Conservation (phyloP, 106 monocot species). For the Allium sativum region DNA sequence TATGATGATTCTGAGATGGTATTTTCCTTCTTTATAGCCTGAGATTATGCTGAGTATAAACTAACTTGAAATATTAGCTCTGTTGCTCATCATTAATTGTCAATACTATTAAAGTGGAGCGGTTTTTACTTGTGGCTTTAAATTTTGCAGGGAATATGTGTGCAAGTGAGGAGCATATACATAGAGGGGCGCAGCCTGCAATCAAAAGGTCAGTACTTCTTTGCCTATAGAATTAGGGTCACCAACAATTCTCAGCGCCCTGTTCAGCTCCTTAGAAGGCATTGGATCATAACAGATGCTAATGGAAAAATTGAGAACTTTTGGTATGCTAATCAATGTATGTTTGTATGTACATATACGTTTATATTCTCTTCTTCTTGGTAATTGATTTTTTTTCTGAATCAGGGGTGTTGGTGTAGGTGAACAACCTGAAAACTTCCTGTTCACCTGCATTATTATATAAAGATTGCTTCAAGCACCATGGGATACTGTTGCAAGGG, state of each 20-base stretch:
- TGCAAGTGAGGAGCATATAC: slow-evolving; percentile 89
- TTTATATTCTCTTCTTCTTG: not conserved
- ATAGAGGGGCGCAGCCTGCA: slow-evolving; percentile 71
- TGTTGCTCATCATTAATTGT: too few relatives aligned
- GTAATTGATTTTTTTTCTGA: too few relatives aligned
- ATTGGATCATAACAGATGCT: slow-evolving; percentile 97
- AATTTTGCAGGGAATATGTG: slow-evolving; percentile 67
- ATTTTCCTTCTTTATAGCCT: too few relatives aligned
- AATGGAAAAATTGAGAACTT: slow-evolving; percentile 78
- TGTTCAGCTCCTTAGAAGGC: slow-evolving; percentile 85
- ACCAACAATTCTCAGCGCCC: slow-evolving; percentile 75
- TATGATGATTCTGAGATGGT: too few relatives aligned
- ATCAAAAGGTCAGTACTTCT: slow-evolving; percentile 65
- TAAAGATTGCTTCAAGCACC: too few relatives aligned
- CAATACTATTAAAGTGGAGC: too few relatives aligned
- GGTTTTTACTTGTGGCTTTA: slow-evolving; percentile 2
- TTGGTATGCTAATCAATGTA: slow-evolving; percentile 36
- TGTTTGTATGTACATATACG: not conserved
- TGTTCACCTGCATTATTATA: too few relatives aligned
- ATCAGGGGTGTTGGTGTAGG: too few relatives aligned
- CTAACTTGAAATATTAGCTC: too few relatives aligned
- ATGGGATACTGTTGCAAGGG: too few relatives aligned
- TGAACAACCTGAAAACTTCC: too few relatives aligned
- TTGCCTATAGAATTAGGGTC: slow-evolving; percentile 55
- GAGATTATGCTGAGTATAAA: too few relatives aligned